Conservation (phyloP, 2,329 filamentous ascomycete species). For the Grosmannia clavigera region DNA sequence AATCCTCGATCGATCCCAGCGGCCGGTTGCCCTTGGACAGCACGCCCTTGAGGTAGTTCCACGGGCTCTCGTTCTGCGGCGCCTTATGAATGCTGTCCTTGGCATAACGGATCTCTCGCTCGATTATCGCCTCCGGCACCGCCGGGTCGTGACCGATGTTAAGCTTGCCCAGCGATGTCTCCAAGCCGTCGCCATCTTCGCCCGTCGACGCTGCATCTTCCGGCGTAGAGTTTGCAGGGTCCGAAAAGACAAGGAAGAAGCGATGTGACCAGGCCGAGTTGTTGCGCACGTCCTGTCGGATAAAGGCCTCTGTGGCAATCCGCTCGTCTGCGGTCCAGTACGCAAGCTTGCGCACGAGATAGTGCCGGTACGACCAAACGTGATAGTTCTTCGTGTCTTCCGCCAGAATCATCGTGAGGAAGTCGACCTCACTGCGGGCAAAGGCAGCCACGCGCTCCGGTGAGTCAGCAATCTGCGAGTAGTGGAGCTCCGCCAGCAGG, state of each 20-base stretch:
- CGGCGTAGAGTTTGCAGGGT: slow-evolving; percentile 26
- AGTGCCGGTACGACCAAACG: slow-evolving; percentile 91
- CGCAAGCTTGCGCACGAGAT: slow-evolving; percentile 50
- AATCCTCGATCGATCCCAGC: slow-evolving; percentile 32
- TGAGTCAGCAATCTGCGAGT: slow-evolving; percentile 47
- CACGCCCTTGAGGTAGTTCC: slow-evolving; percentile 81
- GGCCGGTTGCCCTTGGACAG: slow-evolving; percentile 51
- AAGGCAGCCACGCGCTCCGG: slow-evolving; percentile 43
- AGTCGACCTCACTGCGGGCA: slow-evolving; percentile 55
- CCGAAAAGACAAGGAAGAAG: slow-evolving; percentile 78
- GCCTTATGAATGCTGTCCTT: slow-evolving; percentile 62
- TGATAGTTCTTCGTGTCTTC: slow-evolving; percentile 96
- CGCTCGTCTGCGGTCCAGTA: slow-evolving; percentile 57
- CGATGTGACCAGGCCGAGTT: slow-evolving; percentile 97
- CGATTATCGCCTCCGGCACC: slow-evolving; percentile 50
- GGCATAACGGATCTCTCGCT: slow-evolving; percentile 64
- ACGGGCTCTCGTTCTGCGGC: slow-evolving; percentile 87
- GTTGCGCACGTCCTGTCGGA: slow-evolving; percentile 76
- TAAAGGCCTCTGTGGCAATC: slow-evolving; percentile 55
- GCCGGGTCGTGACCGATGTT: slow-evolving; percentile 40
- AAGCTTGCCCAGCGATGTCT: slow-evolving; percentile 19
- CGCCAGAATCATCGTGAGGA: slow-evolving; percentile 68
- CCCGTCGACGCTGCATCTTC: too few species aligned
- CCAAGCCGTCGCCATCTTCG: neutral
- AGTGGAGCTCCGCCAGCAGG: slow-evolving; percentile 48